Evolutionary conservation across 75 land plant genomes (phyloP).

Genomic region (Larix kaempferi): DNA sequence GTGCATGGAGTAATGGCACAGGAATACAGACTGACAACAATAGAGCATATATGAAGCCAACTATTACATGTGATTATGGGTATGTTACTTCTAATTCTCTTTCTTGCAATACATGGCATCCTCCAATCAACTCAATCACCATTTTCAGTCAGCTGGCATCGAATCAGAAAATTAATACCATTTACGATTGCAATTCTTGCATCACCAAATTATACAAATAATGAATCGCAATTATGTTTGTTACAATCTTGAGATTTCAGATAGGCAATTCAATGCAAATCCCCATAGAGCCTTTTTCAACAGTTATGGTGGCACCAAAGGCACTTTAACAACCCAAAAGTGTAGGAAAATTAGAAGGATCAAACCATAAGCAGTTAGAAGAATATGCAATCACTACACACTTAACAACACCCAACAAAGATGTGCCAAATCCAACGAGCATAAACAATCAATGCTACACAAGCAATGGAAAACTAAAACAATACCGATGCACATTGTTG

Average conservation of each 20-base stretch:
- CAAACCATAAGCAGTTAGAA: no score
- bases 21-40: no score
- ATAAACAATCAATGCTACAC: no score
- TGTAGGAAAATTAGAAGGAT: background rate
- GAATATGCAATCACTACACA: no score
- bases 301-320: background rate
- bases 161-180: no score
- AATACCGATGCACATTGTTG: no score
- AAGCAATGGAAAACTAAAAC: no score
- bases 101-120: background rate
- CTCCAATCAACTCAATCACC: background rate
- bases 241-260: background rate
- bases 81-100: background rate
- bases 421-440: no score
- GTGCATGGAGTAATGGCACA: no score
- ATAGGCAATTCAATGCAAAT: background rate
- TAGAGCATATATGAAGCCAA: conserved; percentile 1
- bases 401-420: no score
- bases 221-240: background rate
- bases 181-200: no score
- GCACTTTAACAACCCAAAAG: background rate
- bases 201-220: background rate
- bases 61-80: background rate
- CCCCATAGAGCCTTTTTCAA: background rate
- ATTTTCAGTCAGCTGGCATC: no score